Evolutionary conservation across 805 yeast species (phyloP), one percentile per base, ranked within the genome.

Genomic region (Cyberlindnera maclurae): DNA sequence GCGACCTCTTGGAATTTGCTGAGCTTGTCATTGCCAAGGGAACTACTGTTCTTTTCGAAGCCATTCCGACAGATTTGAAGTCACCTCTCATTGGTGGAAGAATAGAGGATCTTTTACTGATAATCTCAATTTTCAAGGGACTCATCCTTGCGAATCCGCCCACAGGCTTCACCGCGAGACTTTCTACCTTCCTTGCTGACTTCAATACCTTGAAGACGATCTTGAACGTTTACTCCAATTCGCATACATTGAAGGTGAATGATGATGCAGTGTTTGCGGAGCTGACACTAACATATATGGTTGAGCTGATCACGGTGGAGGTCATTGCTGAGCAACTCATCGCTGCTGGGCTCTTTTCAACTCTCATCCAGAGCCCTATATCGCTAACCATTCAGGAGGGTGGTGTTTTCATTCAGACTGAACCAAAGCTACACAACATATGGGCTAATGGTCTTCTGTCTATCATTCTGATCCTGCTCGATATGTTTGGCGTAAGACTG

Each of bases 401-500:
- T 0, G 71, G 71, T 7, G 59, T 85, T 3, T 63, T 68, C 12
- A 71, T 83, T 2, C 68, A 67, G 29, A 52, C 60, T 1, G 58
- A 74, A 4, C 71, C 84, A 0, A 71, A 73, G 34, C 60, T 83
- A 42, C 90, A 88, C 56, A 70, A 73, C 37, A 64, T 84, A n/a
- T 89, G 97, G 97, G 72, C 77, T n/a, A 77, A 80, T 51, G 95
- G 96, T 1, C 60, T 89, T 13, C 64, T 89, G 24, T 79, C 93
- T 0, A 73, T 85, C 5, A 62, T 82, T 15, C 61, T 85, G 36
- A 64, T 74, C 1, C 59, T 85, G 12, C 54, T 86, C 29, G 68
- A 78, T 20, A 72, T 70, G 35, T 74, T 87, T 42, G 90, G 90
- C 1, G 70, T 70, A 1, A 67, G 75, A 31, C 65, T 82, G 2